These are phyloP conservation scores for Schizopora paradoxa DNA, from an alignment of 1,284 basidiomycete genomes.

Conservation along the genomic window DNA sequence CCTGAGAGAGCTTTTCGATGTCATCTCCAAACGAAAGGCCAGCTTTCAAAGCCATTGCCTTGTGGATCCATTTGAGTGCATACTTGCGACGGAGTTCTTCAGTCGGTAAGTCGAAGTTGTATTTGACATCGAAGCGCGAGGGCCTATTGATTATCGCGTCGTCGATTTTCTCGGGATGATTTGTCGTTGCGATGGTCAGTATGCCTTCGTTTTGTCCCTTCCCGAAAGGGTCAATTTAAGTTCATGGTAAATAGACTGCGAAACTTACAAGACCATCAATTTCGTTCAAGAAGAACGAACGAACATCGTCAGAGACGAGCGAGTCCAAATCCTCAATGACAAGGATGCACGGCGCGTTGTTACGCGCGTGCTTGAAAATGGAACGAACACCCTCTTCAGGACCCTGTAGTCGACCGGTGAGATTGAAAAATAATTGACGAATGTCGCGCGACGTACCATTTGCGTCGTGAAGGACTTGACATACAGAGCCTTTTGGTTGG, in stretches of 20 bases:
- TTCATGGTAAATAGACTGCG: conserved; percentile 14
- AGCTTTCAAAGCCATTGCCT: conserved; percentile 10
- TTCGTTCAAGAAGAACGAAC: conserved; percentile 44
- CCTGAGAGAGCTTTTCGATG: conserved; percentile 18
- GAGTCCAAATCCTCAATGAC: conserved; percentile 43
- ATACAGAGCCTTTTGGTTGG: conserved; percentile 31
- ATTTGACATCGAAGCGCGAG: conserved; percentile 44
- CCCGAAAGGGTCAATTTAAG: conserved; percentile 14
- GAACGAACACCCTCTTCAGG: conserved; percentile 27
- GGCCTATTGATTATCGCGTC: conserved; percentile 41
- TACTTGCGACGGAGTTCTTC: conserved; percentile 22
- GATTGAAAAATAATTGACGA: neutral
- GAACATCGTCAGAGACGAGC: conserved; percentile 33
- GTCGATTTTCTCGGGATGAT: conserved; percentile 43
- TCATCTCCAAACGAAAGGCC: conserved; percentile 1
- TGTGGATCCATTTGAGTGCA: conserved; percentile 25
- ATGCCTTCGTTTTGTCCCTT: conserved; percentile 36
- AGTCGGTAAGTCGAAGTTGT: conserved; percentile 31
- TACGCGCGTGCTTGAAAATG: conserved; percentile 31
- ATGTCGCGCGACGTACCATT: conserved; percentile 15
- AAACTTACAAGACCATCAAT: conserved; percentile 34
- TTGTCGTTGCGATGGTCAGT: conserved; percentile 42
- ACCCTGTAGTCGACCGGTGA: conserved; percentile 20
- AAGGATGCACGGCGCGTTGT: conserved; percentile 37
- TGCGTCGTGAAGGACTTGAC: conserved; percentile 35